These are phyloP conservation scores for Ceratobasidium sp. DNA, from an alignment of 1,284 basidiomycete genomes.

Conservation along the genomic window DNA sequence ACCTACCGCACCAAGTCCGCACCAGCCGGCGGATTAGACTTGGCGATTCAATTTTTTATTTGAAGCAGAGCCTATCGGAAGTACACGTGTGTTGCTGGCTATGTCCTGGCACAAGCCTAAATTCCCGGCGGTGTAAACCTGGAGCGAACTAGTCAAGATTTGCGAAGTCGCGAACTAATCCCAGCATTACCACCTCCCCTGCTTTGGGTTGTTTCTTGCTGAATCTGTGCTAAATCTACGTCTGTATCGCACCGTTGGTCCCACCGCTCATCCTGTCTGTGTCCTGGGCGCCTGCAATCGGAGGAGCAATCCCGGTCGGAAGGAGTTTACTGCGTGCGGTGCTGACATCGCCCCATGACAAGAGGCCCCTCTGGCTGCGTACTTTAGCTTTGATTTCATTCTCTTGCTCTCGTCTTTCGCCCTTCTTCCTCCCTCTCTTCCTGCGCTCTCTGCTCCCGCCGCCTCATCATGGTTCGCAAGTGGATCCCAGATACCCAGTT, in stretches of 20 bases:
- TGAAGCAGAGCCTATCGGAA: too few species aligned
- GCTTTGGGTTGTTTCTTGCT: too few species aligned
- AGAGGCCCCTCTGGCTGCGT: slow-evolving; percentile 24
- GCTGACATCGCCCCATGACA: slow-evolving; percentile 30
- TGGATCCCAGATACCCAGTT: slow-evolving; percentile 37
- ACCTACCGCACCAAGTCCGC: too few species aligned
- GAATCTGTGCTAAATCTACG: too few species aligned
- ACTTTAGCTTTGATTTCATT: slow-evolving; percentile 7
- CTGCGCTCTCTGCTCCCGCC: background rate
- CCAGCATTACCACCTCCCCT: too few species aligned
- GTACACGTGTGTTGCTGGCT: too few species aligned
- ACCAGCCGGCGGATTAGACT: too few species aligned
- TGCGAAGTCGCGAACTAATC: too few species aligned
- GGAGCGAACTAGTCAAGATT: too few species aligned
- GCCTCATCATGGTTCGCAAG: slow-evolving; percentile 26
- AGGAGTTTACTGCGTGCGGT: background rate
- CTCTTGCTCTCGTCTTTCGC: background rate
- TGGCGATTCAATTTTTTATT: too few species aligned
- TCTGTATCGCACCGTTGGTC: background rate
- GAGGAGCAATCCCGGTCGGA: slow-evolving; percentile 4
- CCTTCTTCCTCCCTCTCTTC: slow-evolving; percentile 1
- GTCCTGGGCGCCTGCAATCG: slow-evolving; percentile 31
- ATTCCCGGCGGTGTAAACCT: too few species aligned
- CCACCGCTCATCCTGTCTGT: background rate
- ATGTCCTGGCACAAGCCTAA: too few species aligned